A percentile compares a stretch with the other conserved stretches of the same genome.
Evolutionary conservation across 2,329 filamentous ascomycete genomes (phyloP).

Genomic region (Thielaviopsis musarum): DNA sequence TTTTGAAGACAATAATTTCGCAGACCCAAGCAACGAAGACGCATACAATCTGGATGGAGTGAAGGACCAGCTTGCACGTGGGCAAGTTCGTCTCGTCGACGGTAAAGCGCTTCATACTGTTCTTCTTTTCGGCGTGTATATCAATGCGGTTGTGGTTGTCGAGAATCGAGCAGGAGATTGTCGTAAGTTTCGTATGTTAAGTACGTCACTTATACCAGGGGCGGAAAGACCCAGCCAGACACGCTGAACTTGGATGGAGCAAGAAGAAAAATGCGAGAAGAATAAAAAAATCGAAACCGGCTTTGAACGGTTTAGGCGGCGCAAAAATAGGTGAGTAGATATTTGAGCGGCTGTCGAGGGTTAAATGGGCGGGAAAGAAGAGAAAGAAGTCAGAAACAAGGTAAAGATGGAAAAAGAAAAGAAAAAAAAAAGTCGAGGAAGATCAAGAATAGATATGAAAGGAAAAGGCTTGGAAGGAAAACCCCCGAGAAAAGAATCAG

Average conservation of each 20-base stretch:
- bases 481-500: background rate
- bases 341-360: background rate
- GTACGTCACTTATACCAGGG: background rate
- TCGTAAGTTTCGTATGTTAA: background rate
- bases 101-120: background rate
- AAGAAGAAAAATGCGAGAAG: background rate
- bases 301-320: background rate
- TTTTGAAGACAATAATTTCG: slow-evolving; percentile 41
- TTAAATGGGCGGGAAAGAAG: background rate
- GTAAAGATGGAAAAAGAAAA: background rate
- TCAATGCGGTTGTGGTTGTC: background rate
- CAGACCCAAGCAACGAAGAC: slow-evolving; percentile 40
- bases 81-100: slow-evolving; percentile 21
- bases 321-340: background rate
- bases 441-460: background rate
- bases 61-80: slow-evolving; percentile 38
- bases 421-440: background rate
- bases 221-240: background rate
- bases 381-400: background rate
- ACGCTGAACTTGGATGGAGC: background rate
- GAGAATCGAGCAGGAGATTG: background rate
- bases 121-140: background rate
- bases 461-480: background rate
- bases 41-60: slow-evolving; percentile 36
- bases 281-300: background rate